Evolutionary conservation across 164 flowering plant species (phyloP).

Genomic region (Nymphaea thermarum): DNA sequence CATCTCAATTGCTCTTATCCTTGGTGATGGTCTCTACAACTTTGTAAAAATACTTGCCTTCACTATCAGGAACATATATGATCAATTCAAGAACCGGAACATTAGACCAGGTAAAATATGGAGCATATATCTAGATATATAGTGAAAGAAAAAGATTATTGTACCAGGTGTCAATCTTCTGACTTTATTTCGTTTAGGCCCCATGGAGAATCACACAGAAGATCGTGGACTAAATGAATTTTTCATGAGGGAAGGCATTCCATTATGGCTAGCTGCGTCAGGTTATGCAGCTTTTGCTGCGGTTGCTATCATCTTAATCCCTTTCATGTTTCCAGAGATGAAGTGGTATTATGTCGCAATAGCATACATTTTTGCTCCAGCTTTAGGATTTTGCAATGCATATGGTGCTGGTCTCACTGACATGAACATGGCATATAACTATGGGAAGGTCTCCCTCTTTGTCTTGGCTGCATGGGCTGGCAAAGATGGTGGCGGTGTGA

Average conservation of each 20-base stretch:
- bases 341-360: constrained; percentile 74
- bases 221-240: constrained; percentile 44
- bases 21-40: constrained; percentile 90
- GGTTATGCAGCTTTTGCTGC: constrained; percentile 51
- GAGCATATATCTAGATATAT: background rate
- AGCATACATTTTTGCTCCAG: constrained; percentile 70
- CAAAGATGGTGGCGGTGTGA: background rate
- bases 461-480: constrained; percentile 10
- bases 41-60: constrained; percentile 21
- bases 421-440: constrained; percentile 83
- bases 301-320: constrained; percentile 56
- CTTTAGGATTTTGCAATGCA: constrained; percentile 87
- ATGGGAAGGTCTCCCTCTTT: constrained; percentile 84
- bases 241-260: constrained; percentile 61
- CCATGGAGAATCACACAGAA: constrained; percentile 8
- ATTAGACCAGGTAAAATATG: constrained; percentile 15
- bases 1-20: constrained; percentile 61
- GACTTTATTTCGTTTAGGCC: background rate
- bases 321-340: constrained; percentile 67
- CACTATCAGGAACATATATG: constrained; percentile 22
- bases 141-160: background rate
- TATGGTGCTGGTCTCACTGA: constrained; percentile 90
- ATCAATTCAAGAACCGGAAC: constrained; percentile 13
- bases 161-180: background rate
- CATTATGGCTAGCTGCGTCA: constrained; percentile 47